A percentile compares a stretch with the other conserved stretches of the same genome.
These are phyloP conservation scores for Vitis hybrid DNA, from an alignment of 177 flowering plant genomes.

Conservation along the genomic window DNA sequence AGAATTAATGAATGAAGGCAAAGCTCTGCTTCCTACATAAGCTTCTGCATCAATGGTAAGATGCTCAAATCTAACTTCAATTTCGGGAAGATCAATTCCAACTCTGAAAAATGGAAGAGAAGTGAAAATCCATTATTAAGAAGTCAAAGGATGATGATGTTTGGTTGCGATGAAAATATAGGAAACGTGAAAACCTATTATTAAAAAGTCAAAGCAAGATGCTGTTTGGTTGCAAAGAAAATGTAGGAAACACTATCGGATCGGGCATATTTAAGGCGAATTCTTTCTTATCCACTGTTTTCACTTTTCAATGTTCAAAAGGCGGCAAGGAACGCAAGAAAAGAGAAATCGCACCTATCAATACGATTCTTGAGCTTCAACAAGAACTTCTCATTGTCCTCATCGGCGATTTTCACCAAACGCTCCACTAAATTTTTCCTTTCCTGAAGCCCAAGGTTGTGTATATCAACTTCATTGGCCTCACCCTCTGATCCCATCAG, in stretches of 20 bases:
- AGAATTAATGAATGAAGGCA: slow-evolving; percentile 42
- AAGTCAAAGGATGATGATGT: background rate
- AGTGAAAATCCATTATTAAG: background rate
- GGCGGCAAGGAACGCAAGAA: background rate
- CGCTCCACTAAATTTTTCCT: slow-evolving; percentile 37
- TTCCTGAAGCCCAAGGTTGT: slow-evolving; percentile 37
- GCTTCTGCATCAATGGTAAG: slow-evolving; percentile 39
- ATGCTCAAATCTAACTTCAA: slow-evolving; percentile 48
- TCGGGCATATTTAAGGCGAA: background rate
- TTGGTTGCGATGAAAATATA: background rate
- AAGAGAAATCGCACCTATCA: slow-evolving; percentile 43
- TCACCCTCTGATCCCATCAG: slow-evolving; percentile 29
- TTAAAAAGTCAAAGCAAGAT: background rate
- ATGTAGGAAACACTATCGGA: background rate
- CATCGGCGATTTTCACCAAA: slow-evolving; percentile 49
- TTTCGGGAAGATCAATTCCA: slow-evolving; percentile 38
- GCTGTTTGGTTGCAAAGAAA: background rate
- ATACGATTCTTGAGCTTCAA: slow-evolving; percentile 61
- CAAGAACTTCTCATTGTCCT: slow-evolving; percentile 77
- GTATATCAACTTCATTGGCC: slow-evolving; percentile 1
- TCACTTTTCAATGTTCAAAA: background rate
- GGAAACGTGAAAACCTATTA: background rate
- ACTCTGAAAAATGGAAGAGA: slow-evolving; percentile 17
- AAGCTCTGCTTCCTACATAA: slow-evolving; percentile 46
- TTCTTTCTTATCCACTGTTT: too few species aligned